These are phyloP conservation scores for Besnoitia besnoiti DNA, from an alignment of 169 alveolate genomes.

Conservation along the genomic window DNA sequence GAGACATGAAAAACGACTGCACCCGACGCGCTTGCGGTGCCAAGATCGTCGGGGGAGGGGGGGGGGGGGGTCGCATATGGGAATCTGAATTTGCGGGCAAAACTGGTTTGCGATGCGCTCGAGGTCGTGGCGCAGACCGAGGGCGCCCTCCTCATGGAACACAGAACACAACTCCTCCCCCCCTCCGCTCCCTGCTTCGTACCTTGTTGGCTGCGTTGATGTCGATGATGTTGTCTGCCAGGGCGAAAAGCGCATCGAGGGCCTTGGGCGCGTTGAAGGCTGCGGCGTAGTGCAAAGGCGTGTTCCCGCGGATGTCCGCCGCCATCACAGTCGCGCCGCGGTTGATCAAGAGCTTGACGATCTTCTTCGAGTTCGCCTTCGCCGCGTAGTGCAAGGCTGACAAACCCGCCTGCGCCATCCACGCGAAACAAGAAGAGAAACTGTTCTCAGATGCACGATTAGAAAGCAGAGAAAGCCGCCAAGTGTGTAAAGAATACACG, in stretches of 20 bases:
- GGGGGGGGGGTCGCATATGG: no score
- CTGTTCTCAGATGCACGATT: background rate
- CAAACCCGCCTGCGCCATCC: slow-evolving; percentile 48
- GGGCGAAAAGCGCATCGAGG: background rate
- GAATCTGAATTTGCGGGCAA: background rate
- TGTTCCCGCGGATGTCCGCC: slow-evolving; percentile 51
- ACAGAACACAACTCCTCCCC: background rate
- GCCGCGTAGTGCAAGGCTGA: slow-evolving; percentile 64
- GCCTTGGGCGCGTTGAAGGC: slow-evolving; percentile 45
- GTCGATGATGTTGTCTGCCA: slow-evolving; percentile 5
- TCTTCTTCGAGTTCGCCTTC: slow-evolving; percentile 33
- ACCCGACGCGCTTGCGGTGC: no score
- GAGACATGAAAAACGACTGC: no score
- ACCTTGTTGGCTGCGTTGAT: background rate
- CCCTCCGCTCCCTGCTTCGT: background rate
- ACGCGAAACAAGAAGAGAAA: background rate
- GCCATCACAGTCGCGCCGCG: slow-evolving; percentile 45
- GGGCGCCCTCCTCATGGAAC: background rate
- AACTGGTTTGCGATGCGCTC: background rate
- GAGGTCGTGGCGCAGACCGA: background rate
- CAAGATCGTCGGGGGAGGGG: no score
- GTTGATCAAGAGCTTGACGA: slow-evolving; percentile 42
- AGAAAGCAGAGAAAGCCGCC: background rate
- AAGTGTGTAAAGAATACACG: background rate
- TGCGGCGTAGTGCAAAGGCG: slow-evolving; percentile 67